phyloP scores from a whole-genome alignment of 768 basidiomycete species.

The Pisolithus orientalis region DNA sequence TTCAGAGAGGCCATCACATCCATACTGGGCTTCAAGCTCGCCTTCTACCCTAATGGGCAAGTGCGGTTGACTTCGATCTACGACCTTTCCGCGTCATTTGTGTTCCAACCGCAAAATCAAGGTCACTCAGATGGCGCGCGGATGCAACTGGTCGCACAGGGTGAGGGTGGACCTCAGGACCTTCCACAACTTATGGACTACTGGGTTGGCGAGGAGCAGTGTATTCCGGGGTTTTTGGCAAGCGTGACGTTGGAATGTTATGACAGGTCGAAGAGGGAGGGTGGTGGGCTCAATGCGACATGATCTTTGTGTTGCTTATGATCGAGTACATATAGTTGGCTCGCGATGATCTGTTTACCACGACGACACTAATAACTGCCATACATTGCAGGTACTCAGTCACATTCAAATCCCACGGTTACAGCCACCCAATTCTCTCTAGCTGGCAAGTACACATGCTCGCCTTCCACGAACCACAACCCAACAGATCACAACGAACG shows the following conservation, averaged over 20 bases:
- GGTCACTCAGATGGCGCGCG: constrained; percentile 34
- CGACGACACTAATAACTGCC: background rate
- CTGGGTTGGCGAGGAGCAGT: constrained; percentile 83
- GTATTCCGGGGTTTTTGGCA: constrained; percentile 85
- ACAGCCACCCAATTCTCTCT: no score
- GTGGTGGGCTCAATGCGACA: background rate
- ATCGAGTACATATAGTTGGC: no score
- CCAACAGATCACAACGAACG: no score
- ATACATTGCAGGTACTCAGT: no score
- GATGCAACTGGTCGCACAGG: constrained; percentile 72
- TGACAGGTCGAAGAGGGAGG: constrained; percentile 58
- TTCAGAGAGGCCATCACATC: constrained; percentile 88
- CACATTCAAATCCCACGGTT: no score
- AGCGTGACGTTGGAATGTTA: constrained; percentile 86
- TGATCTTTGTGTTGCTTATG: background rate
- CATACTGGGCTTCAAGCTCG: constrained; percentile 86
- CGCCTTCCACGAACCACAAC: no score
- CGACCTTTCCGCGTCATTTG: constrained; percentile 81
- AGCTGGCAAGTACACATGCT: no score
- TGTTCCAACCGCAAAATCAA: constrained; percentile 62
- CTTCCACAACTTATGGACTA: constrained; percentile 71
- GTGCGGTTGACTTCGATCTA: constrained; percentile 88
- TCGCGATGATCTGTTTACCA: background rate
- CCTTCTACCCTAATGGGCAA: constrained; percentile 87
- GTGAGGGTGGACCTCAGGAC: constrained; percentile 70